Evolutionary conservation across 2,329 filamentous ascomycete genomes (phyloP).

Genomic region (Aspergillus arachidicola): DNA sequence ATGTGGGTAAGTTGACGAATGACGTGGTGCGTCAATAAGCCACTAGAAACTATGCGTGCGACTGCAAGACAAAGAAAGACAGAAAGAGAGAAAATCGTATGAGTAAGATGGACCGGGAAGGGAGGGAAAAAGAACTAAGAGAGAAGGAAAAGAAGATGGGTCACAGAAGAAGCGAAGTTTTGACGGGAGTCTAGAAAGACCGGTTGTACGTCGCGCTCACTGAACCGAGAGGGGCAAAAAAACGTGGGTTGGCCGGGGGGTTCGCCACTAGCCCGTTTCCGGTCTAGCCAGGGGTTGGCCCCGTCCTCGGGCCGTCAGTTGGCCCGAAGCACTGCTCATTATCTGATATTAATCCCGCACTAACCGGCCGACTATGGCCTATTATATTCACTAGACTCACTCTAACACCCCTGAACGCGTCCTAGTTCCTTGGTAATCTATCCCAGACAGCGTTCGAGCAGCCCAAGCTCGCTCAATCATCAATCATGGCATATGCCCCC

Average conservation of each 20-base stretch:
- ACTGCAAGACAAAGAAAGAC: slow-evolving; percentile 4
- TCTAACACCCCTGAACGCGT: background rate
- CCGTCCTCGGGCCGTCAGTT: slow-evolving; percentile 1
- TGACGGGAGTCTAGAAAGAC: slow-evolving; percentile 10
- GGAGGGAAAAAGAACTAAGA: background rate
- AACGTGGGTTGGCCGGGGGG: slow-evolving; percentile 13
- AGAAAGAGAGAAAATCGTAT: slow-evolving; percentile 6
- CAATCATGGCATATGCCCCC: background rate
- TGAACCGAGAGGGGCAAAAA: slow-evolving; percentile 1
- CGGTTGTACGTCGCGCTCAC: slow-evolving; percentile 1
- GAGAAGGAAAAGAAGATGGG: slow-evolving; percentile 9
- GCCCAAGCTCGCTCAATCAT: background rate
- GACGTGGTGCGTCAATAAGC: background rate
- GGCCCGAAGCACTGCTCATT: background rate
- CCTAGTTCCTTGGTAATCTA: slow-evolving; percentile 1
- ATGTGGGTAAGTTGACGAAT: slow-evolving; percentile 7
- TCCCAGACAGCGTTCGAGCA: background rate
- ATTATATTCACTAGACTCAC: slow-evolving; percentile 1
- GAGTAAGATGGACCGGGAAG: slow-evolving; percentile 7
- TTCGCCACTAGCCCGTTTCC: slow-evolving; percentile 2
- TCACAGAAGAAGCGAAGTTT: slow-evolving; percentile 3
- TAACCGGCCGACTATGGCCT: background rate
- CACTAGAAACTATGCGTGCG: background rate
- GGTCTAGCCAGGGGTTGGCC: slow-evolving; percentile 21
- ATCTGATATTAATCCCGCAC: slow-evolving; percentile 2